A percentile compares a stretch with the other conserved stretches of the same genome.
Evolutionary conservation across 345 rosid genomes (phyloP).

Genomic region (Erodium maritimum): DNA sequence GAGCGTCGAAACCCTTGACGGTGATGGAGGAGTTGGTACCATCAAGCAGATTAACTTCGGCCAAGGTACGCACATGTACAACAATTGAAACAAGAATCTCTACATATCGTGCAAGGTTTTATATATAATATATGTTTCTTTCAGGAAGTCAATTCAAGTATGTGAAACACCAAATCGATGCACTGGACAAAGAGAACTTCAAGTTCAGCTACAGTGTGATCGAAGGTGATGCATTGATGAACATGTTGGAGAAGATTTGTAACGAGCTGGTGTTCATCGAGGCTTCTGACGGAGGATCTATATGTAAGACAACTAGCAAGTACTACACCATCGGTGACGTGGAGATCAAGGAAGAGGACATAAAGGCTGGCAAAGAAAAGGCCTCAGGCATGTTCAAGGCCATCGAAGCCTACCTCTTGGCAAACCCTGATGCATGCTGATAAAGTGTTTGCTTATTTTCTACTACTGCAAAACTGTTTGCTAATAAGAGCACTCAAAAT

Average conservation of each 20-base stretch:
- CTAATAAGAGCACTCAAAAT: too few relatives aligned
- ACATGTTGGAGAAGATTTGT: constrained; percentile 13
- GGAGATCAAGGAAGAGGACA: constrained; percentile 6
- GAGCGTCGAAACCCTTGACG: constrained; percentile 18
- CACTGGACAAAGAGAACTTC: constrained; percentile 21
- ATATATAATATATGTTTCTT: too few relatives aligned
- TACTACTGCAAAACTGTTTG: too few relatives aligned
- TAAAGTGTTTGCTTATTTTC: too few relatives aligned
- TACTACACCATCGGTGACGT: constrained; percentile 15
- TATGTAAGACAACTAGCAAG: constrained; percentile 10
- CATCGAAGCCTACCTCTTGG: constrained; percentile 22
- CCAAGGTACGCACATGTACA: constrained; percentile 7
- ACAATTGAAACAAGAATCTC: too few relatives aligned
- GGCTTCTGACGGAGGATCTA: constrained; percentile 10
- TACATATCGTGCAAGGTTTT: too few relatives aligned
- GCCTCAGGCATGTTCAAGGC: constrained; percentile 16
- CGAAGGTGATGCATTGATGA: constrained; percentile 16
- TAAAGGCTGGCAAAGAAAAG: constrained; percentile 9
- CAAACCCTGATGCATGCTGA: constrained; percentile 26
- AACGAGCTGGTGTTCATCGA: constrained; percentile 12
- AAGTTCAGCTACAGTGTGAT: constrained; percentile 13
- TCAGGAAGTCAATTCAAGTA: constrained; percentile 15
- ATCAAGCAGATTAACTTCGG: constrained; percentile 16
- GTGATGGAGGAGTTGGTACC: constrained; percentile 31
- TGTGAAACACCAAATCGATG: constrained; percentile 26